A percentile compares a stretch with the other conserved stretches of the same genome.
Evolutionary conservation across 305 asterid genomes (phyloP).

Genomic region (Petunia hybrid): DNA sequence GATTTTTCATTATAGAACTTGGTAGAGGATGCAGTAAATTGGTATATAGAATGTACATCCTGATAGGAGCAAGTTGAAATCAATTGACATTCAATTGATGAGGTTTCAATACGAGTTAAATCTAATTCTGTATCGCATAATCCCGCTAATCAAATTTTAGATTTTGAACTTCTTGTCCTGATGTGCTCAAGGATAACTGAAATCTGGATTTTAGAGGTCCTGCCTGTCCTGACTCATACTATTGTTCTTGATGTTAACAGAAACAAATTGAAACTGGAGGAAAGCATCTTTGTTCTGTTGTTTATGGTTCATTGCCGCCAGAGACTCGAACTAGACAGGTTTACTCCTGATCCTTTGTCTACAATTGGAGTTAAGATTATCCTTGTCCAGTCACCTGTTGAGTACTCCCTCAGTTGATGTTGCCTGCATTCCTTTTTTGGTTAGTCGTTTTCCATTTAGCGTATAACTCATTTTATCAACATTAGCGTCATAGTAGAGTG

Average conservation of each 20-base stretch:
- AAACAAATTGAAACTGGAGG: slow-evolving; percentile 66
- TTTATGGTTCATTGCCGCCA: slow-evolving; percentile 97
- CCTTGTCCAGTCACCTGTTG: neutral
- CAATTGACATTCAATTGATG: slow-evolving; percentile 16
- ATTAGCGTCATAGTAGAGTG: neutral
- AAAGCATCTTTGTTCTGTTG: slow-evolving; percentile 91
- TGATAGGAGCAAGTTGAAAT: slow-evolving; percentile 21
- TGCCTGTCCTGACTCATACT: slow-evolving; percentile 27
- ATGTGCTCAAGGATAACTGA: slow-evolving; percentile 13
- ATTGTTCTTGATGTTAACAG: slow-evolving; percentile 54
- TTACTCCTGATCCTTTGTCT: slow-evolving; percentile 39
- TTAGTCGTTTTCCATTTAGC: neutral
- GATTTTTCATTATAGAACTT: slow-evolving; percentile 4
- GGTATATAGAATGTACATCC: neutral
- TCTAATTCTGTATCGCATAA: slow-evolving; percentile 8
- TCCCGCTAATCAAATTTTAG: neutral
- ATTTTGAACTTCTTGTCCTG: slow-evolving; percentile 8
- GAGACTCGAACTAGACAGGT: slow-evolving; percentile 97
- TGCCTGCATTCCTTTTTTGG: neutral
- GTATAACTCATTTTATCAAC: neutral
- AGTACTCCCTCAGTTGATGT: neutral
- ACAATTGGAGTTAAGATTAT: slow-evolving; percentile 27
- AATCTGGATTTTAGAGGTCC: slow-evolving; percentile 11
- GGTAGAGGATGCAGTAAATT: slow-evolving; percentile 22
- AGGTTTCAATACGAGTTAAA: neutral